These are phyloP conservation scores for Colletotrichum sidae DNA, from an alignment of 2,329 filamentous ascomycete genomes.

Conservation along the genomic window DNA sequence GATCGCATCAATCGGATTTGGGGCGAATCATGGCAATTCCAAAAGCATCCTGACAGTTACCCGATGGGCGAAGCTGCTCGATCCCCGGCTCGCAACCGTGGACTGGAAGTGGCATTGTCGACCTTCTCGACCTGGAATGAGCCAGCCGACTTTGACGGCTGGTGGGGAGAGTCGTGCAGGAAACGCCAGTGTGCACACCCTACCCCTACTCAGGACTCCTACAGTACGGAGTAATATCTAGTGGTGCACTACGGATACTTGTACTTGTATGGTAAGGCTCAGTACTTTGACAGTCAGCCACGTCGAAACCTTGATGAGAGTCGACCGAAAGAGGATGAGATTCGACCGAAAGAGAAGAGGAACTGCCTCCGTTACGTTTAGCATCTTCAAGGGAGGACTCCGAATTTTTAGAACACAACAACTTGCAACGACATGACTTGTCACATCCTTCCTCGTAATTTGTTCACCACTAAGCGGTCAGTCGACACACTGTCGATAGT, in stretches of 20 bases:
- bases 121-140: slow-evolving; percentile 5
- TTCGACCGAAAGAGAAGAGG: slow-evolving; percentile 11
- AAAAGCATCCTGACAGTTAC: slow-evolving; percentile 26
- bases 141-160: slow-evolving; percentile 18
- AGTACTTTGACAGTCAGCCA: too few species aligned
- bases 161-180: slow-evolving; percentile 12
- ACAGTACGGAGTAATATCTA: too few species aligned
- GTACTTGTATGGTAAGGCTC: too few species aligned
- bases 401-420: slow-evolving; percentile 24
- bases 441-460: slow-evolving; percentile 5
- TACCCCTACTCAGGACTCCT: too few species aligned
- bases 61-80: slow-evolving; percentile 5
- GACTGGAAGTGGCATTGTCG: slow-evolving; percentile 19
- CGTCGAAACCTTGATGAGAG: slow-evolving; percentile 17
- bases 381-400: slow-evolving; percentile 6
- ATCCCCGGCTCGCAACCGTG: slow-evolving; percentile 24
- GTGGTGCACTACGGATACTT: too few species aligned
- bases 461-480: not conserved
- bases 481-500: slow-evolving; percentile 15
- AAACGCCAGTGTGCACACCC: slow-evolving; percentile 1
- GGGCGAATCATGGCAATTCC: slow-evolving; percentile 30
- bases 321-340: slow-evolving; percentile 8
- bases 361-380: slow-evolving; percentile 20
- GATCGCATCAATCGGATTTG: slow-evolving; percentile 30
- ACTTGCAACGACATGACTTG: slow-evolving; percentile 13